These are phyloP conservation scores for Blechomonas ayalai DNA, from an alignment of 208 protist species.

Conservation along the genomic window DNA sequence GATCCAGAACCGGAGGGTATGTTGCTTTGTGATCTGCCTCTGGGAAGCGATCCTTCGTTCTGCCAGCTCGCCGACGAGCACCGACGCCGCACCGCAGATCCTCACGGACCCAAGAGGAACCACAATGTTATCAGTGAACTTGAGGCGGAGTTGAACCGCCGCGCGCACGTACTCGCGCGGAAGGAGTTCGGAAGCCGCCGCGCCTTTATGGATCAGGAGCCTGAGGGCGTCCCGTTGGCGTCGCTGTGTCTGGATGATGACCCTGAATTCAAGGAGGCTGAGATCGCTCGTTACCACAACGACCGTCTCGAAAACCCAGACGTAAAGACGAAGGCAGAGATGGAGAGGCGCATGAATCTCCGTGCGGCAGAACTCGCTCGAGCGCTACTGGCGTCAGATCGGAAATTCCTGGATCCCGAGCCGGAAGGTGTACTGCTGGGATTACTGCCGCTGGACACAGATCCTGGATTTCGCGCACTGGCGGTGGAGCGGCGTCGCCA, in stretches of 20 bases:
- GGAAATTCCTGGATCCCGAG: constrained; percentile 59
- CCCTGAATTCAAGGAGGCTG: constrained; percentile 65
- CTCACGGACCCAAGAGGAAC: constrained; percentile 43
- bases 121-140: constrained; percentile 59
- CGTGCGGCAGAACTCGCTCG: constrained; percentile 47
- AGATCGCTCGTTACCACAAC: constrained; percentile 59
- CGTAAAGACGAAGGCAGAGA: constrained; percentile 14
- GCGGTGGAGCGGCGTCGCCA: constrained; percentile 48
- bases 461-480: constrained; percentile 49
- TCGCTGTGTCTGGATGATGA: constrained; percentile 73
- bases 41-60: constrained; percentile 71
- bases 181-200: constrained; percentile 58
- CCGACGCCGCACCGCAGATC: constrained; percentile 45
- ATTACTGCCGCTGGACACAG: constrained; percentile 54
- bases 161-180: constrained; percentile 56
- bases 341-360: constrained; percentile 37
- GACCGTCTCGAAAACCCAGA: constrained; percentile 12
- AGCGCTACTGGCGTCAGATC: constrained; percentile 45
- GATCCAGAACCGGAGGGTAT: constrained; percentile 80
- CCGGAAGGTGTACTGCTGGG: constrained; percentile 77
- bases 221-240: constrained; percentile 58
- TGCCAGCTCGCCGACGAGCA: constrained; percentile 68
- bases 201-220: constrained; percentile 63
- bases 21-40: constrained; percentile 61
- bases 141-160: constrained; percentile 57